These are phyloP conservation scores for Rhodofomes roseus DNA, from an alignment of 1,284 basidiomycete species.

Conservation along the genomic window DNA sequence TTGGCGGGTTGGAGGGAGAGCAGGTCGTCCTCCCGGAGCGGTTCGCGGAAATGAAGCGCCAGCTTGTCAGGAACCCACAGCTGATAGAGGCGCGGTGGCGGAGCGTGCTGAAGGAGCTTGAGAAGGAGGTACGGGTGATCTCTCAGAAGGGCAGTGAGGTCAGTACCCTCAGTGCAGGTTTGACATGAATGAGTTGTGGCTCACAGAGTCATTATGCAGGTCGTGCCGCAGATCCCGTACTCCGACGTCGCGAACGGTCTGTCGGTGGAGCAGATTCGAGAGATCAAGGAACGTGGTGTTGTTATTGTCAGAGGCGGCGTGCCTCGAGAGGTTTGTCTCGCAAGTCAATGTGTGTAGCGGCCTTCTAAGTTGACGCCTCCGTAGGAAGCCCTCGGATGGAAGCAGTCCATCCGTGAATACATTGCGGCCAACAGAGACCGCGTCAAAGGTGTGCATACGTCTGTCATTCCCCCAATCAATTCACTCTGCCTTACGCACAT, in stretches of 20 bases:
- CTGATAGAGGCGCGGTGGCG: slow-evolving; percentile 50
- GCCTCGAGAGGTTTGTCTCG: slow-evolving; percentile 37
- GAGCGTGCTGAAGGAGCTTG: slow-evolving; percentile 49
- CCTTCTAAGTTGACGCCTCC: not conserved
- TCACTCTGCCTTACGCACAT: slow-evolving; percentile 10
- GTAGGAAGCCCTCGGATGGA: slow-evolving; percentile 62
- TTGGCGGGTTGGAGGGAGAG: slow-evolving; percentile 49
- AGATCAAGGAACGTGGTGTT: slow-evolving; percentile 54
- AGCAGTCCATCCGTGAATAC: slow-evolving; percentile 54
- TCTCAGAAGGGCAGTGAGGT: slow-evolving; percentile 24
- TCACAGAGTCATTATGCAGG: slow-evolving; percentile 31
- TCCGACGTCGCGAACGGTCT: slow-evolving; percentile 42
- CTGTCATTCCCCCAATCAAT: not conserved
- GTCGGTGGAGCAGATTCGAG: slow-evolving; percentile 35
- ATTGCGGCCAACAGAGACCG: slow-evolving; percentile 45
- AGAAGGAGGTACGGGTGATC: slow-evolving; percentile 42
- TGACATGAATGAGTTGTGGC: not conserved
- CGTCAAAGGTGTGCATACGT: slow-evolving; percentile 39
- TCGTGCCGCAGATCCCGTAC: slow-evolving; percentile 54
- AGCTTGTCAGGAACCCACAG: slow-evolving; percentile 41
- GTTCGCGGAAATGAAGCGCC: slow-evolving; percentile 59
- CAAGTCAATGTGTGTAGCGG: slow-evolving; percentile 1
- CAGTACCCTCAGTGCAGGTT: slow-evolving; percentile 5
- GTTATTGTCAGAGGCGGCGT: slow-evolving; percentile 62
- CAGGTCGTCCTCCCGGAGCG: slow-evolving; percentile 45